Percentiles rank a stretch among this genome's conserved stretches.
These are phyloP conservation scores for Scutellaria barbata DNA, from an alignment of 257 asterid species.

Conservation along the genomic window DNA sequence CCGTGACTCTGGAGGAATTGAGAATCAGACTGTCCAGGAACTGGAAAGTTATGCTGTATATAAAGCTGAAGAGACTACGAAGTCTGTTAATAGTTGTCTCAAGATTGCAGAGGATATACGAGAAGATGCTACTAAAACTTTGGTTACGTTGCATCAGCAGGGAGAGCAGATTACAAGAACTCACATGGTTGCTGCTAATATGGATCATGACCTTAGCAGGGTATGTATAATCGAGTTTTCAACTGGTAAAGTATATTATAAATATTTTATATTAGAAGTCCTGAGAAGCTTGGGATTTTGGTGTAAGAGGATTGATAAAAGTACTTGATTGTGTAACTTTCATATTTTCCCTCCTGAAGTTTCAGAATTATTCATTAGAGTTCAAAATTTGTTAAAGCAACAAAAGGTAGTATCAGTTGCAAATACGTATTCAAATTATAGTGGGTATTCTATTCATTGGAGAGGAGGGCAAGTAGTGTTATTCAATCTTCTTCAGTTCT, in stretches of 20 bases:
- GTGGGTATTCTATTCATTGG: background rate
- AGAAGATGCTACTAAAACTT: conserved; percentile 83
- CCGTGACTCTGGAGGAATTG: conserved; percentile 73
- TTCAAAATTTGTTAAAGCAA: background rate
- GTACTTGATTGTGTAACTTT: background rate
- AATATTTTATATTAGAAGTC: background rate
- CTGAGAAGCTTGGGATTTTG: background rate
- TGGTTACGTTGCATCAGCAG: conserved; percentile 87
- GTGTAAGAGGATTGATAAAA: background rate
- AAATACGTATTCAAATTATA: background rate
- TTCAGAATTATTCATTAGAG: conserved; percentile 3
- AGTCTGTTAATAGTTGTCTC: conserved; percentile 67
- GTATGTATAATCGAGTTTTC: conserved; percentile 51
- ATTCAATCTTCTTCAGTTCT: conserved; percentile 19
- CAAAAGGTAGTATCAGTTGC: background rate
- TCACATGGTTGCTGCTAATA: conserved; percentile 84
- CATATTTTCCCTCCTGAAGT: background rate
- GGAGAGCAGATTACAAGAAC: conserved; percentile 93
- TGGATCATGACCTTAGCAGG: conserved; percentile 90
- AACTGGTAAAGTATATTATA: background rate
- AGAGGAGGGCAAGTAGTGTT: background rate
- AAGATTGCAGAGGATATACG: conserved; percentile 94
- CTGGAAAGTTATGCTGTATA: conserved; percentile 74
- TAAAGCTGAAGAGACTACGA: conserved; percentile 87
- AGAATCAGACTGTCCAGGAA: conserved; percentile 75